Evolutionary conservation across 345 rosid species (phyloP).

Genomic region (Gossypium australe): DNA sequence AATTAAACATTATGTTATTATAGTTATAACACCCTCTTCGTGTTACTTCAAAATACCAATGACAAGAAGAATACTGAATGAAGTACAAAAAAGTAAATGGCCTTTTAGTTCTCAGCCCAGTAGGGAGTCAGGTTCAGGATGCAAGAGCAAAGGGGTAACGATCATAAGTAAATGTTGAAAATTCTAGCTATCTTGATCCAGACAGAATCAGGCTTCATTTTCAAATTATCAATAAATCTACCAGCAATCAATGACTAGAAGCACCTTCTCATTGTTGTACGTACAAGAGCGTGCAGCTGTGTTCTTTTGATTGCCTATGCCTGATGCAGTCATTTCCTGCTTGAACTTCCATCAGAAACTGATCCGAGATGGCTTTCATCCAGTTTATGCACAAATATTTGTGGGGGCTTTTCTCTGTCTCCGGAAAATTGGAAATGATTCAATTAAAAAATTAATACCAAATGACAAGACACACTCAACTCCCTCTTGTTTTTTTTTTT

Average conservation of each 20-base stretch:
- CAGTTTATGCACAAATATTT: conserved; percentile 44
- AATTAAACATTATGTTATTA: too few relatives aligned
- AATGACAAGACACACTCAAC: neutral
- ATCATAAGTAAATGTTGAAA: neutral
- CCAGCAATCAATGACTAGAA: neutral
- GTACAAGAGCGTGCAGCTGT: neutral
- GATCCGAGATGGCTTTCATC: conserved; percentile 5
- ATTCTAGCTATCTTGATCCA: neutral
- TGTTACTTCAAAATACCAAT: too few relatives aligned
- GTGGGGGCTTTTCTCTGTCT: conserved; percentile 59
- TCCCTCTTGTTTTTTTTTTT: neutral
- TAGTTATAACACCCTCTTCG: too few relatives aligned
- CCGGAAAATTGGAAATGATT: neutral
- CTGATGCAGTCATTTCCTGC: neutral
- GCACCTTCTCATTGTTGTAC: neutral
- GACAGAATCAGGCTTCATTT: neutral
- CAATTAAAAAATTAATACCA: neutral
- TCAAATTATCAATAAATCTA: neutral
- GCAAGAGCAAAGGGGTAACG: neutral
- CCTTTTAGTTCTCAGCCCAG: too few relatives aligned
- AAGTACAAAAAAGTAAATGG: too few relatives aligned
- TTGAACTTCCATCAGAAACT: conserved; percentile 10
- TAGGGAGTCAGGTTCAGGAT: too few relatives aligned
- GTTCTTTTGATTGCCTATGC: neutral
- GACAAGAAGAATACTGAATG: too few relatives aligned